Conservation (phyloP, 2,329 filamentous ascomycete genomes). For the Curvularia eragrostidis region DNA sequence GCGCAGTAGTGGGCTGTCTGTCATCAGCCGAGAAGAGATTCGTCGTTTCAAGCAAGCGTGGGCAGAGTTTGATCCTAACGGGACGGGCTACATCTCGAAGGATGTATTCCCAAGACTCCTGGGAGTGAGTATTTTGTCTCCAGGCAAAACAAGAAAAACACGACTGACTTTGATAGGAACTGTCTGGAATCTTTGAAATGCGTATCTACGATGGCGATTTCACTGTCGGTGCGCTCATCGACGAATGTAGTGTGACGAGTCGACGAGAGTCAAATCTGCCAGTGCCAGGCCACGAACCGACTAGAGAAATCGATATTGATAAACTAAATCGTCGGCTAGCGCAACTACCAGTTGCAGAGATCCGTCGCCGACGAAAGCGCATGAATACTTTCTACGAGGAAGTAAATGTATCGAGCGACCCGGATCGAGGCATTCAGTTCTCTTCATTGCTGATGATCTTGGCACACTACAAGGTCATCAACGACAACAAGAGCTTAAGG, state of each 20-base stretch:
- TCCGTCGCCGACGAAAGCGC: constrained; percentile 75
- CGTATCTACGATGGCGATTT: constrained; percentile 92
- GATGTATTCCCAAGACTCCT: constrained; percentile 87
- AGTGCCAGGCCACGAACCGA: constrained; percentile 49
- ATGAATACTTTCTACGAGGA: constrained; percentile 98
- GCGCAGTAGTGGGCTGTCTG: constrained; percentile 87
- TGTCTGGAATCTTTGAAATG: constrained; percentile 97
- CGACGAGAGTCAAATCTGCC: constrained; percentile 59
- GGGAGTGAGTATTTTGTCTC: constrained; percentile 61
- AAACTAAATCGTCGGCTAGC: constrained; percentile 76
- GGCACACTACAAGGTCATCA: constrained; percentile 98
- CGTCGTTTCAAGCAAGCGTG: constrained; percentile 97
- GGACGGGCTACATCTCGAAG: constrained; percentile 88
- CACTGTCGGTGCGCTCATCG: constrained; percentile 84
- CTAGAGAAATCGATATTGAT: constrained; percentile 69
- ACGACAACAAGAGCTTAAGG: constrained; percentile 92
- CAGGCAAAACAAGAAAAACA: background rate
- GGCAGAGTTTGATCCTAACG: constrained; percentile 92
- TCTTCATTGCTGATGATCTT: constrained; percentile 92
- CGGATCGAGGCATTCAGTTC: constrained; percentile 88
- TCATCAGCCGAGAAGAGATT: constrained; percentile 91
- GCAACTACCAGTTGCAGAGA: constrained; percentile 74
- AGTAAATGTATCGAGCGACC: constrained; percentile 90
- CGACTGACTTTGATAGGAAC: constrained; percentile 60
- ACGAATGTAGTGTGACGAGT: constrained; percentile 72